phyloP scores from a whole-genome alignment of 768 basidiomycete genomes.

The Suillus weaverae region DNA sequence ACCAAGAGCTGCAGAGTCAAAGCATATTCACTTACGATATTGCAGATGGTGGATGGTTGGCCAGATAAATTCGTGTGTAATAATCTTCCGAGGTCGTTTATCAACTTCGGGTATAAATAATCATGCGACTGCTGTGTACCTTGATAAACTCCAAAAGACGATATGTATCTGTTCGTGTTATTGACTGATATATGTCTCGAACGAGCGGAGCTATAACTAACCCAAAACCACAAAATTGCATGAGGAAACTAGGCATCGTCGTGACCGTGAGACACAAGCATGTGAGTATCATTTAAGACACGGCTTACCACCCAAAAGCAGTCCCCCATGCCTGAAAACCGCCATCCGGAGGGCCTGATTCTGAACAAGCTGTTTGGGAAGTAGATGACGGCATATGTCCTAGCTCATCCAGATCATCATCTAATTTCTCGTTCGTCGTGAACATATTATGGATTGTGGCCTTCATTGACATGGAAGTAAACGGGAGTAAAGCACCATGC shows the following conservation, averaged over 20 bases:
- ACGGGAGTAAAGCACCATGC: background rate
- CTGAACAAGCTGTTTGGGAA: background rate
- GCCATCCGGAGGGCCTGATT: constrained; percentile 9
- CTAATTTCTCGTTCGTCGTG: background rate
- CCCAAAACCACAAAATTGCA: constrained; percentile 31
- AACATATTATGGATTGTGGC: background rate
- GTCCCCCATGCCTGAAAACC: constrained; percentile 14
- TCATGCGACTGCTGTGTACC: constrained; percentile 10
- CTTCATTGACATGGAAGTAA: background rate
- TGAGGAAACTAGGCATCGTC: constrained; percentile 17
- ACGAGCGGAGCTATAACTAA: constrained; percentile 2
- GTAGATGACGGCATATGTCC: background rate
- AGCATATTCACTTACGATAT: constrained; percentile 24
- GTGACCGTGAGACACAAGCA: background rate
- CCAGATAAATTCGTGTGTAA: constrained; percentile 31
- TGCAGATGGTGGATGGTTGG: constrained; percentile 26
- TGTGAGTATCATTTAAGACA: background rate
- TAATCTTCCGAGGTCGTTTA: constrained; percentile 29
- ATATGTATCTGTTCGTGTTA: constrained; percentile 18
- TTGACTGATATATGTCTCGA: background rate
- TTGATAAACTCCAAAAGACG: constrained; percentile 36
- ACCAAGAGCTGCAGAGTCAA: constrained; percentile 27
- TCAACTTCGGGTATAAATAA: background rate
- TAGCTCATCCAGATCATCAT: background rate
- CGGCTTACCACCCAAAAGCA: constrained; percentile 11